phyloP scores from a whole-genome alignment of 345 rosid genomes.

The Salix udensis region DNA sequence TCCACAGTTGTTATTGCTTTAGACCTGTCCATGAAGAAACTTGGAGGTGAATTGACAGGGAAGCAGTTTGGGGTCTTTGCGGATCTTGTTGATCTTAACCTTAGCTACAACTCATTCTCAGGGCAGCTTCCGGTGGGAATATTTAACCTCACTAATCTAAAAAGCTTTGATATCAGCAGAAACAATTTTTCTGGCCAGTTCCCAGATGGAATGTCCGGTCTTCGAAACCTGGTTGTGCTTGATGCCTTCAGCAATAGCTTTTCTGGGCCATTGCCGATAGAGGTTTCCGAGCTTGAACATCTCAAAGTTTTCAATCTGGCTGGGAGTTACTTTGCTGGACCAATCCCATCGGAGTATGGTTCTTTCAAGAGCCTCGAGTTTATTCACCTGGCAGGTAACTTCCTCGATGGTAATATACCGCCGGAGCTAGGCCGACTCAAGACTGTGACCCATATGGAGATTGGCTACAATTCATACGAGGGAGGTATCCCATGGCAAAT shows the following conservation, averaged over 20 bases:
- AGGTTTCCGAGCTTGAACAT: slow-evolving; percentile 46
- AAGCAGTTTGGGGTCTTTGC: slow-evolving; percentile 49
- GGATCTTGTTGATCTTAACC: slow-evolving; percentile 71
- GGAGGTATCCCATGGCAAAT: slow-evolving; percentile 76
- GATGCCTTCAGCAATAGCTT: slow-evolving; percentile 92
- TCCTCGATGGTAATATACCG: slow-evolving; percentile 58
- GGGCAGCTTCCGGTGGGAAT: slow-evolving; percentile 58
- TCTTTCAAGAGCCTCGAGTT: slow-evolving; percentile 64
- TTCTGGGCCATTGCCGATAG: slow-evolving; percentile 65
- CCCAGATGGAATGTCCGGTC: slow-evolving; percentile 48
- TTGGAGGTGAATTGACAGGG: slow-evolving; percentile 56
- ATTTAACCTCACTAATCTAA: slow-evolving; percentile 48
- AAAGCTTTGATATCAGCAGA: slow-evolving; percentile 71
- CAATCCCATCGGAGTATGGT: slow-evolving; percentile 72
- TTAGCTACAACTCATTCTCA: slow-evolving; percentile 73
- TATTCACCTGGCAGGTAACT: slow-evolving; percentile 81
- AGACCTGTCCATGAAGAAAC: slow-evolving; percentile 60
- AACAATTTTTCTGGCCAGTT: slow-evolving; percentile 79
- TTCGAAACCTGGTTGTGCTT: slow-evolving; percentile 47
- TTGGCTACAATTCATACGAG: slow-evolving; percentile 76
- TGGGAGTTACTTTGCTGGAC: slow-evolving; percentile 84
- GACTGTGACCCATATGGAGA: slow-evolving; percentile 82
- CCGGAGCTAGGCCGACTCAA: slow-evolving; percentile 62
- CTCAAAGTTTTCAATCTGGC: slow-evolving; percentile 78
- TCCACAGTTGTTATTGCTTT: slow-evolving; percentile 52